Evolutionary conservation across 2,329 filamentous ascomycete species (phyloP).

Genomic region (Fusarium neocosmosporiellum): DNA sequence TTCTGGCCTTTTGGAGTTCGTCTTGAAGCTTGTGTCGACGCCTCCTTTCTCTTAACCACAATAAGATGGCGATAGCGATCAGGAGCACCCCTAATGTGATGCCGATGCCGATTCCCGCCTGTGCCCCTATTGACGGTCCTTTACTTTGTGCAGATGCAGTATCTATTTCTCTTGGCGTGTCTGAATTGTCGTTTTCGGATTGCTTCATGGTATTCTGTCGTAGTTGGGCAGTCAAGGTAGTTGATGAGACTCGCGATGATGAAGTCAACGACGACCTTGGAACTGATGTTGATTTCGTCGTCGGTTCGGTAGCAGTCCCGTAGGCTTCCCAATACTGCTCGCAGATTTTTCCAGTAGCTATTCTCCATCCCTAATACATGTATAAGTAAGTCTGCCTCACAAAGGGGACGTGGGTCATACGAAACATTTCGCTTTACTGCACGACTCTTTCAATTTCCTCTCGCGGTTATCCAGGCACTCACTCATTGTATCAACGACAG

Average conservation of each 20-base stretch:
- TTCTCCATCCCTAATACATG: constrained; percentile 37
- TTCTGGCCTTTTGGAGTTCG: constrained; percentile 15
- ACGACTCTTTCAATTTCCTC: constrained; percentile 24
- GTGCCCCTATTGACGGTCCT: constrained; percentile 23
- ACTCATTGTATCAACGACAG: constrained; percentile 38
- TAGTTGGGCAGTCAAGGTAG: background rate
- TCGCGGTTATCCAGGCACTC: constrained; percentile 34
- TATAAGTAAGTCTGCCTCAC: background rate
- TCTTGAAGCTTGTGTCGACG: constrained; percentile 24
- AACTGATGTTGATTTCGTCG: constrained; percentile 14
- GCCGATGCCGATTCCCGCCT: constrained; percentile 37
- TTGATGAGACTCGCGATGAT: background rate
- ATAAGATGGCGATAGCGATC: constrained; percentile 19
- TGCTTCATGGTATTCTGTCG: background rate
- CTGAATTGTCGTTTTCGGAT: constrained; percentile 3
- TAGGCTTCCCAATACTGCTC: constrained; percentile 42
- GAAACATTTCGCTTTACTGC: constrained; percentile 36
- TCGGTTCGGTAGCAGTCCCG: constrained; percentile 38
- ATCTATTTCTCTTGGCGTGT: constrained; percentile 7
- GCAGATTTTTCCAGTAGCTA: constrained; percentile 43
- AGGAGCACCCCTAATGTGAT: constrained; percentile 28
- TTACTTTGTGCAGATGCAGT: background rate
- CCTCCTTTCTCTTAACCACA: constrained; percentile 40
- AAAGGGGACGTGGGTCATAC: constrained; percentile 10
- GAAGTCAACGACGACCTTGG: constrained; percentile 7